Percentiles rank a stretch among this genome's conserved stretches.
Evolutionary conservation across 2,329 filamentous ascomycete species (phyloP).

Genomic region (Stagonosporopsis chrysanthemi): DNA sequence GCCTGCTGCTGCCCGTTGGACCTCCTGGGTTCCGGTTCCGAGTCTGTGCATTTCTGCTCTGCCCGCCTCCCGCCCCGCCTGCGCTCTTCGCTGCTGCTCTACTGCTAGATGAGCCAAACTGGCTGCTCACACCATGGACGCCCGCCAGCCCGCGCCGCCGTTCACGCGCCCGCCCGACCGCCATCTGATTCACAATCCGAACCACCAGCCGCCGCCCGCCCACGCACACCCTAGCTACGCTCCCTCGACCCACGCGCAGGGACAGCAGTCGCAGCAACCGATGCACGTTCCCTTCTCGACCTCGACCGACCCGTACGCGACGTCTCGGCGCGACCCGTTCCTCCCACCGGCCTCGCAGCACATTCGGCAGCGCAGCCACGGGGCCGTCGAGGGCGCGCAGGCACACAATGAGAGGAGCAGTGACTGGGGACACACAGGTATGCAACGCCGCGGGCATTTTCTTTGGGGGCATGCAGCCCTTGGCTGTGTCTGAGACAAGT

Average conservation of each 20-base stretch:
- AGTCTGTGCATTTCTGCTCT: neutral
- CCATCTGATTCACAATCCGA: conserved; percentile 62
- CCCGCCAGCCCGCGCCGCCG: conserved; percentile 49
- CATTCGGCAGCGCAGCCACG: conserved; percentile 52
- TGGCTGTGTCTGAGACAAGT: conserved; percentile 18
- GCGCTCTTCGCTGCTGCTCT: neutral
- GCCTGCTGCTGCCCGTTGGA: neutral
- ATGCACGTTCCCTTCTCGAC: conserved; percentile 54
- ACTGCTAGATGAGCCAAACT: conserved; percentile 24
- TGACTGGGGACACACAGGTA: conserved; percentile 50
- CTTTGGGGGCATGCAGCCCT: conserved; percentile 8
- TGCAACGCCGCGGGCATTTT: conserved; percentile 24
- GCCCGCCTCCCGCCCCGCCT: conserved; percentile 2
- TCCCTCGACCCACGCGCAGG: conserved; percentile 38
- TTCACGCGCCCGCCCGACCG: conserved; percentile 51
- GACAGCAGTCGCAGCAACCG: conserved; percentile 28
- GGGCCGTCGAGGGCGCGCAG: conserved; percentile 38
- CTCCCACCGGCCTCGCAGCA: conserved; percentile 48
- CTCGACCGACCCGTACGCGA: conserved; percentile 55
- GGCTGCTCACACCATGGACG: conserved; percentile 42
- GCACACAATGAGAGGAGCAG: conserved; percentile 42
- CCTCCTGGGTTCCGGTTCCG: neutral
- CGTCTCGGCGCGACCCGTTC: conserved; percentile 57
- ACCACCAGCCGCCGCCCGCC: conserved; percentile 54
- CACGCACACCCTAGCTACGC: conserved; percentile 46